Conservation (phyloP, 2,329 filamentous ascomycete species). For the Pyricularia pennisetigena region DNA sequence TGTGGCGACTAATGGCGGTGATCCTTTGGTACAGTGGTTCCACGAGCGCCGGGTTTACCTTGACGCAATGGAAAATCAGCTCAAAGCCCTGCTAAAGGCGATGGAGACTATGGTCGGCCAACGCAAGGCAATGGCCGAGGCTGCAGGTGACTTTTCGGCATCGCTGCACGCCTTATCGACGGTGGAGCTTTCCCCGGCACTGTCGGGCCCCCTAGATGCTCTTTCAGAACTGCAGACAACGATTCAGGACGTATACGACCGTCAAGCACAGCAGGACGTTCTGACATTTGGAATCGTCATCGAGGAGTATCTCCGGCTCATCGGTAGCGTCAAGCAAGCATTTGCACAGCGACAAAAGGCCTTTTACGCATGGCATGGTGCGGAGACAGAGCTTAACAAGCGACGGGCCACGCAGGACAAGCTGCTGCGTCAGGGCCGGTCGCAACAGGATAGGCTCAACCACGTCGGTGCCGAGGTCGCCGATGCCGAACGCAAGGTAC, state of each 20-base stretch:
- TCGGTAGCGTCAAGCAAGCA: slow-evolving; percentile 88
- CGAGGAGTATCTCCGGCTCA: slow-evolving; percentile 94
- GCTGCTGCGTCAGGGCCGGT: slow-evolving; percentile 86
- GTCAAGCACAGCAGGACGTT: slow-evolving; percentile 94
- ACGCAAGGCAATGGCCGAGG: slow-evolving; percentile 86
- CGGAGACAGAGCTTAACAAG: slow-evolving; percentile 85
- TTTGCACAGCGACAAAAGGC: slow-evolving; percentile 91
- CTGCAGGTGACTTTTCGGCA: slow-evolving; percentile 84
- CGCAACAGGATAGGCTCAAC: slow-evolving; percentile 88
- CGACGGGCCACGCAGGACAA: slow-evolving; percentile 86
- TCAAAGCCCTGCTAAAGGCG: slow-evolving; percentile 83
- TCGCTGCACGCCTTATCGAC: slow-evolving; percentile 88
- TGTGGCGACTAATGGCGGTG: slow-evolving; percentile 5
- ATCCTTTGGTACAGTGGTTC: slow-evolving; percentile 62
- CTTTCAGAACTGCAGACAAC: slow-evolving; percentile 89
- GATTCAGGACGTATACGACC: slow-evolving; percentile 89
- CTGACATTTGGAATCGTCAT: slow-evolving; percentile 95
- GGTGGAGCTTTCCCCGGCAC: slow-evolving; percentile 80
- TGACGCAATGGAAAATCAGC: slow-evolving; percentile 83
- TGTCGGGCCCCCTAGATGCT: slow-evolving; percentile 83
- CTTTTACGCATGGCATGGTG: slow-evolving; percentile 87
- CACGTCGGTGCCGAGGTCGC: slow-evolving; percentile 87
- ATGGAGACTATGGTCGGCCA: slow-evolving; percentile 90
- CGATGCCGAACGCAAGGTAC: slow-evolving; percentile 89
- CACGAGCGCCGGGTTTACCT: slow-evolving; percentile 93